These are phyloP conservation scores for Cryptosporidium baileyi DNA, from an alignment of 169 alveolate genomes.

Conservation along the genomic window DNA sequence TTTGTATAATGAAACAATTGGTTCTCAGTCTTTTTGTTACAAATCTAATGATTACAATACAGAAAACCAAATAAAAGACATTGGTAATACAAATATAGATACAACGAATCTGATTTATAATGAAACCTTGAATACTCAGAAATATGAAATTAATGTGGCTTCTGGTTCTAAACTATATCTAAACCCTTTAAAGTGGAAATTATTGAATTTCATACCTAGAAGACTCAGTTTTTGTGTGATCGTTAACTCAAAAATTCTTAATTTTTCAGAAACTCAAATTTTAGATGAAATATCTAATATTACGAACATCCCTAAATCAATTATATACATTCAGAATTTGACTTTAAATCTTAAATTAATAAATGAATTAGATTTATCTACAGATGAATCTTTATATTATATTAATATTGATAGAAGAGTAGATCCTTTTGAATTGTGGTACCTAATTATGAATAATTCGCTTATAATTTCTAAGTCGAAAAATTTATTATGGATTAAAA, in stretches of 20 bases:
- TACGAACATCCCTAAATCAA: background rate
- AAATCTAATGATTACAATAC: background rate
- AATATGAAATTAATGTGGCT: constrained; percentile 12
- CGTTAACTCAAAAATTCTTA: background rate
- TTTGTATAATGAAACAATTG: background rate
- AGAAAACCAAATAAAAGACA: background rate
- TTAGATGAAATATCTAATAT: constrained; percentile 3
- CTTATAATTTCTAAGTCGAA: background rate
- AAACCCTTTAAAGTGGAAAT: constrained; percentile 43
- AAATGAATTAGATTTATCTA: background rate
- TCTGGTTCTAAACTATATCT: constrained; percentile 40
- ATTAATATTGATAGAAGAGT: background rate
- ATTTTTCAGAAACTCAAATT: background rate
- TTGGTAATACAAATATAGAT: background rate
- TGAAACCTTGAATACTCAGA: no score
- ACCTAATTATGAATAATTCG: background rate
- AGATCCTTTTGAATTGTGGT: constrained; percentile 60
- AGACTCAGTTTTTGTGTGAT: constrained; percentile 20
- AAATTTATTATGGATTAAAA: constrained; percentile 10
- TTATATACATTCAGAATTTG: background rate
- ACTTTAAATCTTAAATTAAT: background rate
- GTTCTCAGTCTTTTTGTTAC: constrained; percentile 49
- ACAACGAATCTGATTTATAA: no score
- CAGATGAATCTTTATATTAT: background rate
- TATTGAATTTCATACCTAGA: constrained; percentile 1